A percentile compares a stretch with the other conserved stretches of the same genome.
These are phyloP conservation scores for Apophysomyces sp. DNA, from an alignment of 371 early-diverging fungal genomes.

Conservation along the genomic window DNA sequence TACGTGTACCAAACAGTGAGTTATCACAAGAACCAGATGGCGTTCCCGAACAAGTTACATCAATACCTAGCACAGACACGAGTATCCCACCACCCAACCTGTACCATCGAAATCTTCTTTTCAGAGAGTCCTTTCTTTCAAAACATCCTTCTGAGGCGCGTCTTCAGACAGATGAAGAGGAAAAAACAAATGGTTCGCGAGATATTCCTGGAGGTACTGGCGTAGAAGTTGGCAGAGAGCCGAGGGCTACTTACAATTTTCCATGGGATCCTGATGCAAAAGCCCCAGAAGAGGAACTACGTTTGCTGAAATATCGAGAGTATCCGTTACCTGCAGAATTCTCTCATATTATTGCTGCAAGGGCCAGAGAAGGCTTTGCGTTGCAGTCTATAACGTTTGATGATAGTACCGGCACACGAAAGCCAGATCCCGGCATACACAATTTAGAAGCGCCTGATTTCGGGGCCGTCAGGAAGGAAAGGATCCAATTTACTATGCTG, in stretches of 20 bases:
- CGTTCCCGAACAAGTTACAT: not conserved
- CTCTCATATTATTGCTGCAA: constrained; percentile 71
- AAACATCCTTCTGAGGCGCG: constrained; percentile 6
- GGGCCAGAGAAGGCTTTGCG: constrained; percentile 87
- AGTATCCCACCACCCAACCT: constrained; percentile 21
- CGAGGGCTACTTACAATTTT: constrained; percentile 52
- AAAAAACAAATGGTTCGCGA: constrained; percentile 3
- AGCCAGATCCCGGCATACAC: constrained; percentile 17
- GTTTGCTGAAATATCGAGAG: constrained; percentile 72
- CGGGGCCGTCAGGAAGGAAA: constrained; percentile 43
- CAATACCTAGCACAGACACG: constrained; percentile 3
- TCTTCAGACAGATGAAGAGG: constrained; percentile 1
- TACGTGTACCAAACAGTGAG: not conserved
- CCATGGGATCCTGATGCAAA: constrained; percentile 85
- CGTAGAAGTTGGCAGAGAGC: constrained; percentile 5
- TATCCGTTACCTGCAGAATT: constrained; percentile 71
- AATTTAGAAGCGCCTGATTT: constrained; percentile 24
- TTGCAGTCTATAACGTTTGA: constrained; percentile 63
- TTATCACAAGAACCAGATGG: not conserved
- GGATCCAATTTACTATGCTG: constrained; percentile 67
- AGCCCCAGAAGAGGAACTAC: constrained; percentile 77
- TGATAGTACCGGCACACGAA: constrained; percentile 20
- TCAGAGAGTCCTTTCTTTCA: constrained; percentile 27
- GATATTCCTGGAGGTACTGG: not conserved
- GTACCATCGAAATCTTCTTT: constrained; percentile 31